A percentile compares a stretch with the other conserved stretches of the same genome.
These are phyloP conservation scores for Neurospora cerealis DNA, from an alignment of 495 filamentous ascomycete genomes.

Conservation along the genomic window DNA sequence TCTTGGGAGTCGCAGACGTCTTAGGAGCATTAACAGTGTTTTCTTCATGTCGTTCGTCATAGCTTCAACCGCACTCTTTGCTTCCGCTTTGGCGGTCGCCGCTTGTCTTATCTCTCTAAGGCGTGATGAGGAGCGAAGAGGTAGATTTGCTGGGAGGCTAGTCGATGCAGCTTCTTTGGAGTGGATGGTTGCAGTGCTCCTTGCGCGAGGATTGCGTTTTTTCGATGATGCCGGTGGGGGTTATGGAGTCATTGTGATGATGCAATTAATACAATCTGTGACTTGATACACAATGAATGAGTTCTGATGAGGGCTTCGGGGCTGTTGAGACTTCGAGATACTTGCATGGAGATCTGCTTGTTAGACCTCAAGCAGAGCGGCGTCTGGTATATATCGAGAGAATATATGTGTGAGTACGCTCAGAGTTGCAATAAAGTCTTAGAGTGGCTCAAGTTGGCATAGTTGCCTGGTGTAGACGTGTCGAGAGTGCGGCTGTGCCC, in stretches of 20 bases:
- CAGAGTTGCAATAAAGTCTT: neutral
- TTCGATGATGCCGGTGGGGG: neutral
- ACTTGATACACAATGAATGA: neutral
- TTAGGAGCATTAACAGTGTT: neutral
- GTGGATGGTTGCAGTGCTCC: neutral
- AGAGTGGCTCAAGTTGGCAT: neutral
- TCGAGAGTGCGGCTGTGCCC: neutral
- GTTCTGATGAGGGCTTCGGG: neutral
- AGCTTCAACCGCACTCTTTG: neutral
- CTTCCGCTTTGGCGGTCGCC: neutral
- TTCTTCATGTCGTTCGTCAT: neutral
- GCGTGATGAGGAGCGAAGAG: neutral
- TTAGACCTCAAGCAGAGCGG: neutral
- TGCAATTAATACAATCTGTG: neutral
- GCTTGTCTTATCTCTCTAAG: neutral
- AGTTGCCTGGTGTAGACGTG: neutral
- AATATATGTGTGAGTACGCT: neutral
- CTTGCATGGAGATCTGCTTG: neutral
- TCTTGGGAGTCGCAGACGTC: neutral
- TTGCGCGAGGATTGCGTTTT: neutral
- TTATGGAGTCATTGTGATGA: neutral
- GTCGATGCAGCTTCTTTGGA: neutral
- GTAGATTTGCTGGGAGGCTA: neutral
- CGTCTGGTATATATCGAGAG: neutral
- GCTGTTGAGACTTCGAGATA: neutral